Conservation (phyloP, 2,329 filamentous ascomycete genomes). For the Nigrospora sphaerica region DNA sequence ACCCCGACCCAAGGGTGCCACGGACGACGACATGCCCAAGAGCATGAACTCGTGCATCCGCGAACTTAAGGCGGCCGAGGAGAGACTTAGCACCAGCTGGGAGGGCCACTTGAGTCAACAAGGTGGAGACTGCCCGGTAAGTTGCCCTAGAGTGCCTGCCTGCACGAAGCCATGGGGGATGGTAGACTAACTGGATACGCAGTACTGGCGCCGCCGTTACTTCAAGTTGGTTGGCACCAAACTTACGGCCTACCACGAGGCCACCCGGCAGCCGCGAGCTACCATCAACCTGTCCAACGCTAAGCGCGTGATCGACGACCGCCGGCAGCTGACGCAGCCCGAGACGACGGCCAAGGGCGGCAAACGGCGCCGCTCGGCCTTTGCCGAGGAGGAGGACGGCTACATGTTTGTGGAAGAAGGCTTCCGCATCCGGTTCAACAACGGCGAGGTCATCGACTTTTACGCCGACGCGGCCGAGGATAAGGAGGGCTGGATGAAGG, state of each 20-base stretch:
- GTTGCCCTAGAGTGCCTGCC: slow-evolving; percentile 28
- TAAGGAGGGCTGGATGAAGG: slow-evolving; percentile 93
- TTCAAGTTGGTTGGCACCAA: slow-evolving; percentile 91
- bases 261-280: slow-evolving; percentile 87
- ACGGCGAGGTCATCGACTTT: slow-evolving; percentile 97
- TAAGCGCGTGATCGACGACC: slow-evolving; percentile 88
- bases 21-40: slow-evolving; percentile 97
- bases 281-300: slow-evolving; percentile 96
- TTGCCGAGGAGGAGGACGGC: slow-evolving; percentile 96
- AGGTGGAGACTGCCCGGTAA: slow-evolving; percentile 93
- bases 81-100: slow-evolving; percentile 67
- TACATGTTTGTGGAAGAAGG: slow-evolving; percentile 99
- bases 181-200: slow-evolving; percentile 28
- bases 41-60: slow-evolving; percentile 96
- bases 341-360: slow-evolving; percentile 72
- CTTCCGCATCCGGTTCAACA: slow-evolving; percentile 97
- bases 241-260: slow-evolving; percentile 92
- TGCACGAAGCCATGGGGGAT: not conserved
- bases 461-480: slow-evolving; percentile 84
- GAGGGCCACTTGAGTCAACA: slow-evolving; percentile 93
- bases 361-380: slow-evolving; percentile 83
- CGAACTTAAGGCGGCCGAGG: slow-evolving; percentile 86
- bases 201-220: slow-evolving; percentile 97
- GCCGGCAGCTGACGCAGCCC: slow-evolving; percentile 73
- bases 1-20: slow-evolving; percentile 77